Evolutionary conservation across 192 early-diverging fungal species (phyloP).

Genomic region (Backusella liffmaniae): DNA sequence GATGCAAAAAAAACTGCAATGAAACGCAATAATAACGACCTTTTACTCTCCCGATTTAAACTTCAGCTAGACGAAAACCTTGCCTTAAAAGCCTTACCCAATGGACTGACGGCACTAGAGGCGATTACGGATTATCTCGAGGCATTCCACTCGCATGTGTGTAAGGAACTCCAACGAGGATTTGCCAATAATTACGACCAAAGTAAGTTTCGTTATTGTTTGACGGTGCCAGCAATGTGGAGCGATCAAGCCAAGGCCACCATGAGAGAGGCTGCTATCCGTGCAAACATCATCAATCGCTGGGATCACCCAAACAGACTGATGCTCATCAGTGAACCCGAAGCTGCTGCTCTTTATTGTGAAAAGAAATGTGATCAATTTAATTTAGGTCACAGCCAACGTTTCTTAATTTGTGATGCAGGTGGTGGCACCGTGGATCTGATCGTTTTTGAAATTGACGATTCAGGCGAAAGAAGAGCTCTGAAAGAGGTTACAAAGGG

Average conservation of each 20-base stretch:
- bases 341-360: constrained; percentile 50
- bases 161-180: constrained; percentile 36
- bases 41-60: constrained; percentile 45
- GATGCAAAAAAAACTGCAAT: constrained; percentile 36
- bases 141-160: constrained; percentile 41
- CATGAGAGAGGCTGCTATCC: constrained; percentile 48
- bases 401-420: constrained; percentile 53
- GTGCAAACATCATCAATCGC: constrained; percentile 42
- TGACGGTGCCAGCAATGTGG: constrained; percentile 54
- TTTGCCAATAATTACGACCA: constrained; percentile 47
- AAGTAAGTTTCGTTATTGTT: constrained; percentile 44
- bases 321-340: constrained; percentile 39
- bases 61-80: constrained; percentile 47
- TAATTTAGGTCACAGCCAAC: constrained; percentile 39
- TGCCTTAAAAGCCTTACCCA: constrained; percentile 42
- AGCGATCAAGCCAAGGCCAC: constrained; percentile 47
- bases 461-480: constrained; percentile 18
- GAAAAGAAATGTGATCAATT: constrained; percentile 48
- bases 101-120: constrained; percentile 42
- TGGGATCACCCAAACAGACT: constrained; percentile 45
- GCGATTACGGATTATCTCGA: constrained; percentile 55
- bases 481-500: constrained; percentile 53
- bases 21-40: constrained; percentile 41
- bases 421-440: constrained; percentile 58
- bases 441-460: constrained; percentile 9